phyloP scores from a whole-genome alignment of 495 filamentous ascomycete genomes.

The Gamarada debralockiae region DNA sequence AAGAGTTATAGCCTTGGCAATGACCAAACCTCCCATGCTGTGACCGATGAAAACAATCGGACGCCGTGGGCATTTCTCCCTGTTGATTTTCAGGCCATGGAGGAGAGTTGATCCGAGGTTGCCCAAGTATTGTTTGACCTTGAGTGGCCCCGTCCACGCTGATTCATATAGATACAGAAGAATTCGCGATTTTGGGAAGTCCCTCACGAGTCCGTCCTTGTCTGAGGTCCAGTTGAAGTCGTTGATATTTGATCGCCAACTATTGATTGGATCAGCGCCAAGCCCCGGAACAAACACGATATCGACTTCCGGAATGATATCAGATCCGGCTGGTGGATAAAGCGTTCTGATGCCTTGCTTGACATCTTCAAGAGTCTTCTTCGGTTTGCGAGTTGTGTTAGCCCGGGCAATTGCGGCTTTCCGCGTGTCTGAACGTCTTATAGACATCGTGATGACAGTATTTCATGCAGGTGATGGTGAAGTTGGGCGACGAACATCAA shows the following conservation, averaged over 20 bases:
- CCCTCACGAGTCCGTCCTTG: not conserved
- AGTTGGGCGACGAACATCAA: too few relatives aligned
- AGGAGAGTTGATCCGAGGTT: not conserved
- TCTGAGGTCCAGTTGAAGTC: not conserved
- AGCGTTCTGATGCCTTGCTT: too few relatives aligned
- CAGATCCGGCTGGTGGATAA: too few relatives aligned
- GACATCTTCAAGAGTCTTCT: too few relatives aligned
- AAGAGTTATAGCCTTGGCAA: constrained; percentile 36
- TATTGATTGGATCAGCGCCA: not conserved
- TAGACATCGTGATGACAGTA: too few relatives aligned
- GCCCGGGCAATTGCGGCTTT: too few relatives aligned
- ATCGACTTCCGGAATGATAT: too few relatives aligned
- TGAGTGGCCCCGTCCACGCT: not conserved
- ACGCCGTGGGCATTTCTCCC: constrained; percentile 25
- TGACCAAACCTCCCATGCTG: constrained; percentile 62
- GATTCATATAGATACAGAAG: not conserved
- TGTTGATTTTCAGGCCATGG: not conserved
- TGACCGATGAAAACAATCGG: constrained; percentile 67
- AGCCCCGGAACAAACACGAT: not conserved
- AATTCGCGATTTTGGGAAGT: not conserved
- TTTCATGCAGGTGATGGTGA: too few relatives aligned
- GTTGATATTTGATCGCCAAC: not conserved
- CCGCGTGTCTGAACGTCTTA: too few relatives aligned
- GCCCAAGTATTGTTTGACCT: not conserved
- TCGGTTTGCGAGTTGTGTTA: too few relatives aligned